A percentile compares a stretch with the other conserved stretches of the same genome.
Evolutionary conservation across 2,329 filamentous ascomycete genomes (phyloP).

Genomic region (Penicillium sclerotiorum): DNA sequence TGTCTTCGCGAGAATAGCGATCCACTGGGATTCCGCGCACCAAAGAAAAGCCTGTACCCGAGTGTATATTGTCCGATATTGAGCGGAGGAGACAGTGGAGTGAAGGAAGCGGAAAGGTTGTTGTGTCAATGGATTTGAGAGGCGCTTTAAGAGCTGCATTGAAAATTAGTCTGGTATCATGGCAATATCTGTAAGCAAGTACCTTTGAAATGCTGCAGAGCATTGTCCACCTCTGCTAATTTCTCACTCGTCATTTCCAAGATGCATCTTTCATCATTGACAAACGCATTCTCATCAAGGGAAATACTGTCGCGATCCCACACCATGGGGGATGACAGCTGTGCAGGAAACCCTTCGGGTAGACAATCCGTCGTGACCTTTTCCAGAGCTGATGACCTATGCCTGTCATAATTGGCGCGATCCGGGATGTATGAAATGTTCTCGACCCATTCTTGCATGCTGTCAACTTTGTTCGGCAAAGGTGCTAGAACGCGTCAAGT

Average conservation of each 20-base stretch:
- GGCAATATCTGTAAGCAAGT: background rate
- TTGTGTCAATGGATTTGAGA: conserved; percentile 47
- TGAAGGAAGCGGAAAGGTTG: conserved; percentile 48
- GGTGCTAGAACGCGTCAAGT: too few relatives aligned
- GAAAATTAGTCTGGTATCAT: background rate
- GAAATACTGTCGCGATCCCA: conserved; percentile 47
- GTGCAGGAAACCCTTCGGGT: conserved; percentile 43
- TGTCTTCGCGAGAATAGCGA: conserved; percentile 38
- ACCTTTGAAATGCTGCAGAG: conserved; percentile 45
- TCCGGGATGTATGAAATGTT: conserved; percentile 34
- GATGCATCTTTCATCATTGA: conserved; percentile 24
- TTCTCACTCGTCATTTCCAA: background rate
- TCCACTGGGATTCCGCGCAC: conserved; percentile 46
- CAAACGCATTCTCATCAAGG: conserved; percentile 36
- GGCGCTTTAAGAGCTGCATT: conserved; percentile 30
- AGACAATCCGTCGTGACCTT: conserved; percentile 20
- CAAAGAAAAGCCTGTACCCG: conserved; percentile 49
- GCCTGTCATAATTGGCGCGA: conserved; percentile 31
- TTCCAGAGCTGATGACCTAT: conserved; percentile 20
- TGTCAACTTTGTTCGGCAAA: background rate
- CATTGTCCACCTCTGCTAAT: conserved; percentile 44
- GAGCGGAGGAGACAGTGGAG: conserved; percentile 36
- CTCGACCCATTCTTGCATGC: background rate
- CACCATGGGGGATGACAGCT: conserved; percentile 44
- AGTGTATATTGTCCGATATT: conserved; percentile 42